Percentiles rank a stretch among this genome's conserved stretches.
phyloP scores from a whole-genome alignment of 352 stramenopile species.

The Globisporangium takayamanum region DNA sequence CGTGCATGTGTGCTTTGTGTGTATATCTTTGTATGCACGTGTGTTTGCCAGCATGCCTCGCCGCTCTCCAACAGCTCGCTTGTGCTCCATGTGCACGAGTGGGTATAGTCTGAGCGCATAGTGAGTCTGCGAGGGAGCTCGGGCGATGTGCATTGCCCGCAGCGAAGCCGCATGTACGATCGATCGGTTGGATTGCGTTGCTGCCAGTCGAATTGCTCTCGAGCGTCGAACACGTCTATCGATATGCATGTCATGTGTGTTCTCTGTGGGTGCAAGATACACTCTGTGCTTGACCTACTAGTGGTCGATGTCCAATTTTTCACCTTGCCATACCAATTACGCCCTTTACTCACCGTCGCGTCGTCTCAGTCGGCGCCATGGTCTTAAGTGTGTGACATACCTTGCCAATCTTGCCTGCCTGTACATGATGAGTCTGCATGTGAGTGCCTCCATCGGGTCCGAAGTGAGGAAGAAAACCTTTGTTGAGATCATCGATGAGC shows the following conservation, averaged over 20 bases:
- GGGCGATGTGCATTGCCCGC: conserved; percentile 25
- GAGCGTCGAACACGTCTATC: conserved; percentile 27
- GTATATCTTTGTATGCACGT: neutral
- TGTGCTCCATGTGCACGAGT: conserved; percentile 42
- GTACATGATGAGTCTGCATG: no score
- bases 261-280: conserved; percentile 51
- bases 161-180: conserved; percentile 25
- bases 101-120: conserved; percentile 82
- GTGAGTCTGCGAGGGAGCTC: conserved; percentile 24
- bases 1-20: neutral
- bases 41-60: neutral
- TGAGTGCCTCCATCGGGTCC: conserved; percentile 17
- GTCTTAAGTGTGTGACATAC: conserved; percentile 76
- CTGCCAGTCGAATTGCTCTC: conserved; percentile 18
- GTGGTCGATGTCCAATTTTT: conserved; percentile 86
- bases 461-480: conserved; percentile 74
- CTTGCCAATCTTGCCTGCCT: neutral
- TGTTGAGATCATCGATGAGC: conserved; percentile 71
- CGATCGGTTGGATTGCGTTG: conserved; percentile 14
- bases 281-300: conserved; percentile 81
- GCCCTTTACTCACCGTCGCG: conserved; percentile 69
- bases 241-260: conserved; percentile 11
- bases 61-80: conserved; percentile 70
- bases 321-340: conserved; percentile 58
- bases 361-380: conserved; percentile 52